Evolutionary conservation across 2,329 filamentous ascomycete species (phyloP), one percentile per base, ranked within the genome.

Genomic region (Huntiella abstrusa): DNA sequence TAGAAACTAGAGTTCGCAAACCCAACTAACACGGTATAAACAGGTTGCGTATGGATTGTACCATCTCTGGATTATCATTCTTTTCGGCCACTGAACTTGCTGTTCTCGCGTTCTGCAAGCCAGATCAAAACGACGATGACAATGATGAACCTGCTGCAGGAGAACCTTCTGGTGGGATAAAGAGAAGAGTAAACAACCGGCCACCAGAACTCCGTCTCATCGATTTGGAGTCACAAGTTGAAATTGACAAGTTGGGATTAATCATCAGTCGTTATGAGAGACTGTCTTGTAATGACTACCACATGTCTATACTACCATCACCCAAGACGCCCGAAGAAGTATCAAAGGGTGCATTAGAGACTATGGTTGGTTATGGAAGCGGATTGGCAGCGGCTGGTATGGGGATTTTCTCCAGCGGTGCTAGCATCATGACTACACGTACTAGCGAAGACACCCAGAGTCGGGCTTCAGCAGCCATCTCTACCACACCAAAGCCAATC

Each of bases 1-100:
- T 13, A 28, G 17, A 28, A 22, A 10, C 17, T 19, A 28, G 22
- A 28, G 22, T 28, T 13, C 19, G 36, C 28, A 11, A n/a, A 13
- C 11, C 2, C 28, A 15, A 43, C 36, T 28, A 5, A 43, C 63
- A 54, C 63, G 58, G 17, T n/a, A 52, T 53, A 10, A 28, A 28
- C 8, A 87, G 81, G 63, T 74, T 96, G 63, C 83, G 86, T 57
- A 93, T 91, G 63, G 91, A 98, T 66, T 96, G 91, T 68, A 86
- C 94, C 60, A 85, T 98, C 67, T 94, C 91, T 59, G 91, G 91
- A 56, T 81, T 98, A 62, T 92, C 88, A 53, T 71, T 98, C 63
- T 96, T 95, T 76, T 94, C 86, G 59, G 84, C 85, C 59, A 91
- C 76, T 58, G 70, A 94, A 54, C 71, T 98, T 61, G 74, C 94